Evolutionary conservation across 129 eudicot species (phyloP).

Genomic region (sunflower (Helianthus annuus)): DNA sequence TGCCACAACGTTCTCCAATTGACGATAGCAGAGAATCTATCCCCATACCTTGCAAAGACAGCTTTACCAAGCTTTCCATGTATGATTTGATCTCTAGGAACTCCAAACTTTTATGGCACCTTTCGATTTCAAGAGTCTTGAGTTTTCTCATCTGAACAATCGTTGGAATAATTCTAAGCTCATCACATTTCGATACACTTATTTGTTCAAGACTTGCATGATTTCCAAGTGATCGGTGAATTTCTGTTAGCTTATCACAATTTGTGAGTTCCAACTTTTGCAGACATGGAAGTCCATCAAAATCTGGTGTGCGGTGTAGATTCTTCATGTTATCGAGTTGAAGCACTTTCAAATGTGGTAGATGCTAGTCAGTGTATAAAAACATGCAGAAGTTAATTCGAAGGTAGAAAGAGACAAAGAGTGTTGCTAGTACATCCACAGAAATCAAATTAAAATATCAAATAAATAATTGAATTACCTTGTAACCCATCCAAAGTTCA

Average conservation of each 20-base stretch:
- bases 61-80: not conserved
- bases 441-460: too few species aligned
- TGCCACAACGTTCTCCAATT: not conserved
- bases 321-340: not conserved
- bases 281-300: slow-evolving; percentile 2
- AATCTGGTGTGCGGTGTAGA: not conserved
- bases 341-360: not conserved
- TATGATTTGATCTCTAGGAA: not conserved
- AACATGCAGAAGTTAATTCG: too few species aligned
- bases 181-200: not conserved
- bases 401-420: too few species aligned
- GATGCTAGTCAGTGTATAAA: too few species aligned
- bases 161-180: not conserved
- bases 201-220: not conserved
- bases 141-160: not conserved
- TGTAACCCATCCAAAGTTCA: not conserved
- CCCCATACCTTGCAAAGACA: not conserved
- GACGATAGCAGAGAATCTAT: not conserved
- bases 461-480: not conserved
- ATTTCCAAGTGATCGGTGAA: not conserved
- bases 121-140: not conserved
- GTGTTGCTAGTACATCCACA: too few species aligned
- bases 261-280: not conserved
- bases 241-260: not conserved
- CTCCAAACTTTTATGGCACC: not conserved